Conservation (phyloP, 2,329 filamentous ascomycete species). For the Exophiala sp. region DNA sequence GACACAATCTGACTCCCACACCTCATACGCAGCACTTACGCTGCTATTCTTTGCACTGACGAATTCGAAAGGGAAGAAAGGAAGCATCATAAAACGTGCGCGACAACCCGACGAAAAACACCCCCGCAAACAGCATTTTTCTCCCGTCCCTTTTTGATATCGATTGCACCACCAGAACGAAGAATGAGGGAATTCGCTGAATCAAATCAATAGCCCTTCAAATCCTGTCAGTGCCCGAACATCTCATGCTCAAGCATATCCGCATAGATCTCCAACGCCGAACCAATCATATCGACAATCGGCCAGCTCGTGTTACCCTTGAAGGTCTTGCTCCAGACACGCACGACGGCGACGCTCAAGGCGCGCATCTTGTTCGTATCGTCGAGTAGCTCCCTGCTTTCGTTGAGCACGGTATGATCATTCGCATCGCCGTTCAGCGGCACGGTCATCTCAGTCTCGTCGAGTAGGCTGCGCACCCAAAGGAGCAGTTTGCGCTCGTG, state of each 20-base stretch:
- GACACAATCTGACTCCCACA: no score
- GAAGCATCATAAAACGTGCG: no score
- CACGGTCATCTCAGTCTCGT: conserved; percentile 48
- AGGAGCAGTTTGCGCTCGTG: conserved; percentile 46
- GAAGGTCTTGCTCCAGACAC: conserved; percentile 49
- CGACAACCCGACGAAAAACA: no score
- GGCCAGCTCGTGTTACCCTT: conserved; percentile 51
- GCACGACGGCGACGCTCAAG: conserved; percentile 47
- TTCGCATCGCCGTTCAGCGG: conserved; percentile 24
- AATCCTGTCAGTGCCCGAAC: neutral
- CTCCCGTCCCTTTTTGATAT: no score
- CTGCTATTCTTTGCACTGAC: no score
- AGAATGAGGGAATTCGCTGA: no score
- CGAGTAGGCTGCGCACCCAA: conserved; percentile 50
- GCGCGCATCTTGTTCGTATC: conserved; percentile 43
- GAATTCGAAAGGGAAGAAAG: no score
- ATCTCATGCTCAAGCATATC: conserved; percentile 40
- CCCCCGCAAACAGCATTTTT: no score
- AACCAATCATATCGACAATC: conserved; percentile 47
- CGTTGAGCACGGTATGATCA: conserved; percentile 19
- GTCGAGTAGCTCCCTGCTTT: conserved; percentile 40
- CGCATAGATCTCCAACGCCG: conserved; percentile 46
- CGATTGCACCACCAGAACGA: no score
- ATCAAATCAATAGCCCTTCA: no score
- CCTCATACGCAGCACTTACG: no score